These are phyloP conservation scores for Epicoccum nigrum DNA, from an alignment of 2,329 filamentous ascomycete genomes.

Conservation along the genomic window DNA sequence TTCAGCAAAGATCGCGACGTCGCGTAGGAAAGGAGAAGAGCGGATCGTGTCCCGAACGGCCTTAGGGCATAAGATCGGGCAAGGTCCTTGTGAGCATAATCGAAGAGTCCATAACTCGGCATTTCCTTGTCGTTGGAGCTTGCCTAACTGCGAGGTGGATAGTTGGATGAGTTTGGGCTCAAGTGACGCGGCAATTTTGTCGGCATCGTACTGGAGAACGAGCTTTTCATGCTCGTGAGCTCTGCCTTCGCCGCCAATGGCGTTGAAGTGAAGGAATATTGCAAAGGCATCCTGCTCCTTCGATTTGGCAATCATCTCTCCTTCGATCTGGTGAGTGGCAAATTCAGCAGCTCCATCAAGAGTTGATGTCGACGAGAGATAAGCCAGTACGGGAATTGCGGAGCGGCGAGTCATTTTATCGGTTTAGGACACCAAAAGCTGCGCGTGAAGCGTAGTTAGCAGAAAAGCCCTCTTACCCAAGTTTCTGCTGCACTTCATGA, in stretches of 20 bases:
- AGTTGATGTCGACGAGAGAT: neutral
- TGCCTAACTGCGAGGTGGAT: neutral
- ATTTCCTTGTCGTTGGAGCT: neutral
- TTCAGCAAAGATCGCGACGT: neutral
- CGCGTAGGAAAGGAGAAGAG: neutral
- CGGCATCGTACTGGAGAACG: neutral
- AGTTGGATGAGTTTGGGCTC: neutral
- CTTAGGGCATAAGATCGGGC: no score
- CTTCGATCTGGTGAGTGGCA: no score
- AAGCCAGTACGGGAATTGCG: neutral
- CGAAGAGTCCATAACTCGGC: neutral
- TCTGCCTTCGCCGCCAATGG: no score
- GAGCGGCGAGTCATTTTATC: neutral
- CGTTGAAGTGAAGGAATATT: no score
- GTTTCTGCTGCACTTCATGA: no score
- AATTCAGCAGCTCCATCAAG: neutral
- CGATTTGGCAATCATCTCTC: no score
- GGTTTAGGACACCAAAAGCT: neutral
- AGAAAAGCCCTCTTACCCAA: no score
- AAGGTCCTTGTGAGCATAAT: neutral
- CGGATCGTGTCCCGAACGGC: neutral
- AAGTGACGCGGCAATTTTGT: neutral
- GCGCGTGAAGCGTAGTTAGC: neutral
- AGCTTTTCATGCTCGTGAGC: neutral
- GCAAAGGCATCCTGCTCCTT: no score